Evolutionary conservation across 176 grass and related monocot species (phyloP).

Genomic region (barley (Hordeum vulgare)): DNA sequence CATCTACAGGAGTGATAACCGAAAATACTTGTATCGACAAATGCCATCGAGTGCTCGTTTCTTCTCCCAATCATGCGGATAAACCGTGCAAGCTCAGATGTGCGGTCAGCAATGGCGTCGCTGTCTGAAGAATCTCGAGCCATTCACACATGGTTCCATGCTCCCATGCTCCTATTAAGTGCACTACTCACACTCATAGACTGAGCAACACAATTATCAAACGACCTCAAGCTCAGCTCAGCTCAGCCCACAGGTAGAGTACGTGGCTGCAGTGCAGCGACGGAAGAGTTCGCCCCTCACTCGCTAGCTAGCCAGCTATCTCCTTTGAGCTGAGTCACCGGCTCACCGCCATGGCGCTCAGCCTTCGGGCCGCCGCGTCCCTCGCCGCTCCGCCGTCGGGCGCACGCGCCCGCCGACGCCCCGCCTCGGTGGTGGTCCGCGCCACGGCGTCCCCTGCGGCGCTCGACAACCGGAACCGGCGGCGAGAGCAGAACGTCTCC

Average conservation of each 20-base stretch:
- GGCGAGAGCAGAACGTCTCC: constrained; percentile 47
- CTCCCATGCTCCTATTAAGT: background rate
- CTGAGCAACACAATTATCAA: background rate
- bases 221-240: background rate
- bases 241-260: background rate
- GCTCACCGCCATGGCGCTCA: constrained; percentile 1
- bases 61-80: background rate
- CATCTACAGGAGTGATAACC: background rate
- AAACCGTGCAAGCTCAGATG: background rate
- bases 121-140: background rate
- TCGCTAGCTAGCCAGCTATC: background rate
- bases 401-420: background rate
- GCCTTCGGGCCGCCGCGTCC: background rate
- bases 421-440: background rate
- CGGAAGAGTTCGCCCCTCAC: background rate
- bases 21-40: background rate
- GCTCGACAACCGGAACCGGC: background rate
- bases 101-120: background rate
- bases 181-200: background rate
- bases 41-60: background rate
- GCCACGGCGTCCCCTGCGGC: background rate
- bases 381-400: background rate
- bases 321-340: background rate
- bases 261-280: background rate
- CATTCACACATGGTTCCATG: background rate